These are phyloP conservation scores for Mortierella polycephala DNA, from an alignment of 371 early-diverging fungal genomes.

Conservation along the genomic window DNA sequence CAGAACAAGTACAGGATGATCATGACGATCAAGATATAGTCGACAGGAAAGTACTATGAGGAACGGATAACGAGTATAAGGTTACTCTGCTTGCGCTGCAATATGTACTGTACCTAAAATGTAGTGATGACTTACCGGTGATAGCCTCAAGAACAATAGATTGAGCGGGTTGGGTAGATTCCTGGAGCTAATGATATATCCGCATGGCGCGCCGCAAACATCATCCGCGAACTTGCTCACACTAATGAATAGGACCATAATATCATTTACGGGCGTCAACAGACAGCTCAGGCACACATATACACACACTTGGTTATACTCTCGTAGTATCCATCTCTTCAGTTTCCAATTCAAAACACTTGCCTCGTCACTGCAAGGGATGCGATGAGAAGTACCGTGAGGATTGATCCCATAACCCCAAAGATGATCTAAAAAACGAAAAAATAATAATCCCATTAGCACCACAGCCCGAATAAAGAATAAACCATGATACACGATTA, in stretches of 20 bases:
- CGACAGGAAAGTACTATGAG: conserved; percentile 65
- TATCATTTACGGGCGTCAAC: neutral
- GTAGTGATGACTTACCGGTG: conserved; percentile 55
- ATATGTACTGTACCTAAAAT: too few relatives aligned
- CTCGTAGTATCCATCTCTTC: too few relatives aligned
- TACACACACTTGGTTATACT: too few relatives aligned
- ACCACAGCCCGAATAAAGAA: neutral
- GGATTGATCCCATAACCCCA: conserved; percentile 10
- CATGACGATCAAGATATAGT: conserved; percentile 67
- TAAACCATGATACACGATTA: neutral
- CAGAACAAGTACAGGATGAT: conserved; percentile 70
- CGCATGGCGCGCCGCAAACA: conserved; percentile 71
- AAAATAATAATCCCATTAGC: neutral
- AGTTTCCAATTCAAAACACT: neutral
- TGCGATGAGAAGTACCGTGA: conserved; percentile 17
- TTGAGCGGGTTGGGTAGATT: conserved; percentile 71
- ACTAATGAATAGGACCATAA: conserved; percentile 26
- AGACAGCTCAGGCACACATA: neutral
- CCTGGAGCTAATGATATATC: conserved; percentile 66
- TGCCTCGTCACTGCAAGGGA: conserved; percentile 28
- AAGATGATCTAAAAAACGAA: conserved; percentile 5
- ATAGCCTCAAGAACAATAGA: conserved; percentile 61
- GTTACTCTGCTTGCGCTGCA: too few relatives aligned
- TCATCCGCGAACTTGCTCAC: conserved; percentile 63
- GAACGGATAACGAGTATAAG: neutral